phyloP scores from a whole-genome alignment of 2,329 filamentous ascomycete species.

The Colletotrichum godetiae region DNA sequence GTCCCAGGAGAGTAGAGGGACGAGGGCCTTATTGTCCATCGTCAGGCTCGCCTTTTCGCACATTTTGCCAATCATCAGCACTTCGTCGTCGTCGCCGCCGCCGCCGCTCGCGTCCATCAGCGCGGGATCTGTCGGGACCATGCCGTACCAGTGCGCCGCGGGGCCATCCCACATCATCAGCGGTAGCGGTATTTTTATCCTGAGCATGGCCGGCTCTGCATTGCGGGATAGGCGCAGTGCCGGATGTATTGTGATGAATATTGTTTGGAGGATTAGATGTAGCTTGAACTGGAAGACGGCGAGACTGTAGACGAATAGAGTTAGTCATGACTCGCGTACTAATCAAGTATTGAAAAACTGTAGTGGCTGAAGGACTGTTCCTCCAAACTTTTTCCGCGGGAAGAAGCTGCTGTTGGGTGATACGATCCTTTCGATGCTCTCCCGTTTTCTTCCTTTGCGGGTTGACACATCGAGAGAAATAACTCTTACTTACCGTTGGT shows the following conservation, averaged over 20 bases:
- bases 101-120: not conserved
- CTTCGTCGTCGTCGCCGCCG: not conserved
- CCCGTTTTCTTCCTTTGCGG: not conserved
- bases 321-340: not conserved
- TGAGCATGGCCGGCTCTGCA: conserved; percentile 20
- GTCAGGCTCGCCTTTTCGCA: conserved; percentile 9
- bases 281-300: conserved; percentile 30
- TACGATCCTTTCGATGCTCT: not conserved
- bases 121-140: conserved; percentile 8
- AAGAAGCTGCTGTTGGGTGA: not conserved
- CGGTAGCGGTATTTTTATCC: conserved; percentile 11
- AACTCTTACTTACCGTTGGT: conserved; percentile 5
- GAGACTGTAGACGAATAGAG: not conserved
- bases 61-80: conserved; percentile 16
- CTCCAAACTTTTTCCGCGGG: not conserved
- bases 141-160: conserved; percentile 9
- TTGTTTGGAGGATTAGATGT: conserved; percentile 27
- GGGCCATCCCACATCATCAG: conserved; percentile 22
- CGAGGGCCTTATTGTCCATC: conserved; percentile 21
- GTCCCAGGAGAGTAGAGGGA: conserved; percentile 22
- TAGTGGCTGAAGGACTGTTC: not conserved
- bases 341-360: not conserved
- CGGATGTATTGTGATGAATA: conserved; percentile 25
- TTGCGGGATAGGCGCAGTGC: conserved; percentile 14
- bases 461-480: too few relatives aligned